Conservation (phyloP, 257 asterid species). For the Plantago elongata region DNA sequence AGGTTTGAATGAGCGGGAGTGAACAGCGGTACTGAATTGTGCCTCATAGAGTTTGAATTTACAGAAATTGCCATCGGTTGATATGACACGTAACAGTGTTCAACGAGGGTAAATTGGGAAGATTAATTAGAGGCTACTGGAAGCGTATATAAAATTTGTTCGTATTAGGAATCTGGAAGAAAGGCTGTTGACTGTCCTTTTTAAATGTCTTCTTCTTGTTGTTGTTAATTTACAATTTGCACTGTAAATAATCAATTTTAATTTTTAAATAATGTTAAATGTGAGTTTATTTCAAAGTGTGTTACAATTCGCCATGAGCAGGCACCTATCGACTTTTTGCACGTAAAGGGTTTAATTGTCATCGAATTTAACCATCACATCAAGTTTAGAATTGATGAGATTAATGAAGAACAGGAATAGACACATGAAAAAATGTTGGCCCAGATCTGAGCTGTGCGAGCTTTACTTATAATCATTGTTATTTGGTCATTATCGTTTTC, state of each 20-base stretch:
- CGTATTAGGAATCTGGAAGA: slow-evolving; percentile 14
- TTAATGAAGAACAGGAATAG: too few species aligned
- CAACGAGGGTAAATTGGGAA: slow-evolving; percentile 26
- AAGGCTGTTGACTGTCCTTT: slow-evolving; percentile 17
- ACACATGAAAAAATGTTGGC: too few species aligned
- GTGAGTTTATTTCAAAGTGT: neutral
- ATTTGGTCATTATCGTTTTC: too few species aligned
- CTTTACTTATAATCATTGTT: too few species aligned
- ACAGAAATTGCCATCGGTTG: slow-evolving; percentile 33
- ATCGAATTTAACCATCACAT: too few species aligned
- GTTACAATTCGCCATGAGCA: neutral
- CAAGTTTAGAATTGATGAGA: too few species aligned
- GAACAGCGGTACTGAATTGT: slow-evolving; percentile 15
- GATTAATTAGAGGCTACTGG: neutral
- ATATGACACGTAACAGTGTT: neutral
- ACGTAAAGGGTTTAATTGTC: too few species aligned
- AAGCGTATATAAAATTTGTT: slow-evolving; percentile 36
- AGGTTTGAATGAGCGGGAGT: slow-evolving; percentile 46
- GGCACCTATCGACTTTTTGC: too few species aligned
- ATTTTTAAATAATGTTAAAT: neutral
- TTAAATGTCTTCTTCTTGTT: too few species aligned
- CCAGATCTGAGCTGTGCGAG: too few species aligned
- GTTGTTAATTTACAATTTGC: neutral
- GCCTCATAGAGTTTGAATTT: slow-evolving; percentile 15
- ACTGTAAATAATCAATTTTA: too few species aligned